Conservation (phyloP, 1,284 basidiomycete genomes). For the Cronartium ribicola region DNA sequence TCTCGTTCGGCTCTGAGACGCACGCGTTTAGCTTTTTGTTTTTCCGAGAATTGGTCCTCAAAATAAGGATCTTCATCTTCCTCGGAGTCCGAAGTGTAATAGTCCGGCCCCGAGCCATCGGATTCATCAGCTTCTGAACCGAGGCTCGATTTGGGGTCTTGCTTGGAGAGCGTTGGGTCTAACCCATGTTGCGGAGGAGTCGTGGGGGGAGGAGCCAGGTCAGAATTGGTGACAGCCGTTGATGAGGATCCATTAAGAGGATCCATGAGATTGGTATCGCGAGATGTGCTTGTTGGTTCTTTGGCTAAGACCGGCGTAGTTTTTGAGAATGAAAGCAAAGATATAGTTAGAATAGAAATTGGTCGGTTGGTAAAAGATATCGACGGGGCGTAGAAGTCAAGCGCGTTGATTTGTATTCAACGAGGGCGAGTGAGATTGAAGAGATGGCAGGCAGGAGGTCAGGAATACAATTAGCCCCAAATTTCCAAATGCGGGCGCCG, state of each 20-base stretch:
- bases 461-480: no score
- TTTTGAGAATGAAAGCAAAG: not conserved
- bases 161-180: slow-evolving; percentile 3
- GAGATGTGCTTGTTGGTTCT: slow-evolving; percentile 2
- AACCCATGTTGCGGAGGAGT: not conserved
- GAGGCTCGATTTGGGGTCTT: not conserved
- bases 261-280: not conserved
- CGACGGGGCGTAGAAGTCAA: not conserved
- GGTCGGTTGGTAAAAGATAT: not conserved
- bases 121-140: slow-evolving; percentile 15
- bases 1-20: slow-evolving; percentile 29
- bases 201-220: not conserved
- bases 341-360: not conserved
- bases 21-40: slow-evolving; percentile 22
- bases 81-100: slow-evolving; percentile 26
- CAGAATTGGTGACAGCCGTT: not conserved
- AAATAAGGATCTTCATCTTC: slow-evolving; percentile 18
- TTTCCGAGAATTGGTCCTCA: slow-evolving; percentile 6
- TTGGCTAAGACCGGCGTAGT: not conserved
- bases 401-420: not conserved
- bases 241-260: not conserved
- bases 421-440: not conserved
- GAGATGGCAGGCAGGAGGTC: not conserved
- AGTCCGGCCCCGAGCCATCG: slow-evolving; percentile 31
- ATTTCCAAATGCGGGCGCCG: no score